Base-by-base conservation (phyloP, 257 asterid species). In the Fraxinus cuspidata region DNA sequence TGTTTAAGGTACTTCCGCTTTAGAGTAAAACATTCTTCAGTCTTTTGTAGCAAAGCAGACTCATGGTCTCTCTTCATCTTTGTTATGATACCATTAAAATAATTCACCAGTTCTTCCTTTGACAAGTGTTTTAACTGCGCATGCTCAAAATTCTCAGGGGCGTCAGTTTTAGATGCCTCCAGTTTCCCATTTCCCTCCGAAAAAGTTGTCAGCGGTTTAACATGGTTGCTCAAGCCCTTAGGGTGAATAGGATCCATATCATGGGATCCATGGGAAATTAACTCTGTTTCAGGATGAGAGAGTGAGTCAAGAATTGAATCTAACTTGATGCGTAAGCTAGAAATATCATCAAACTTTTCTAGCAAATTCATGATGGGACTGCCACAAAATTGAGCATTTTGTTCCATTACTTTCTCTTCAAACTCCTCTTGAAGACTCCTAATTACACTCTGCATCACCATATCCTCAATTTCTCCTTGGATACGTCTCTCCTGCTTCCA, bases 31-130 rank as follows among this genome's bases (percentile, higher is more conserved):
- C 73, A 88, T 19, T 86, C 87, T 71, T 93, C 99, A 7, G 97
- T 90, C 87, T 78, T 80, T 85, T 81, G 75, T 7, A 85, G 91
- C 80, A 90, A 73, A 72, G 83, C 87, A 56, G 92, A 86, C 82
- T 95, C 99, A 71, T 95, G 93, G 29, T 89, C 91, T 84, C 99
- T 95, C 84, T 77, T 93, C 81, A 89, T 82, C 86, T 85, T 82
- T 60, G 89, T 84, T 73, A 93, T 90, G 67, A 83, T 87, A 44
- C 40, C 27, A 74, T 88, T 92, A 74, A 93, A 95, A 81, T 90
- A 79, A 74, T 31, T 70, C 38, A 95, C 98, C 83, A 95, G 60
- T 27, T 72, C 85, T 74, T 88, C 96, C 79, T 74, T 83, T 1
- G 53, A 2, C 83, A 95, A 27, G 85, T 91, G 97, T 42, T 85